A percentile compares a stretch with the other conserved stretches of the same genome.
Evolutionary conservation across 2,329 filamentous ascomycete species (phyloP).

Genomic region (Raffaelea arxii): DNA sequence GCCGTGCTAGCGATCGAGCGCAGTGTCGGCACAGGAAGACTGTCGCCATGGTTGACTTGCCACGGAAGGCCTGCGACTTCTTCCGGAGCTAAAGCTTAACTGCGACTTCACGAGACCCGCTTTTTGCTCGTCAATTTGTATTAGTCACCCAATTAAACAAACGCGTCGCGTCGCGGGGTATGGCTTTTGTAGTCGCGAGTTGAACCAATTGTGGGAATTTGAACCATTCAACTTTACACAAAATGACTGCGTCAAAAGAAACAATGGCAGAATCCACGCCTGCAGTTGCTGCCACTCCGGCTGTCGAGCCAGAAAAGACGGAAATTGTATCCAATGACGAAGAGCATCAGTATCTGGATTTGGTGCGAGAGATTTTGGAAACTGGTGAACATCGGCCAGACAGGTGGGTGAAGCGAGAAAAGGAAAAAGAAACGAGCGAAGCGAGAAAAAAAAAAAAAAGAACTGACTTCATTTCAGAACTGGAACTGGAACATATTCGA

Average conservation of each 20-base stretch:
- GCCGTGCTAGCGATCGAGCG: not conserved
- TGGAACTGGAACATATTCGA: constrained; percentile 81
- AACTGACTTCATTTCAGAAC: constrained; percentile 62
- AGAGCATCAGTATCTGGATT: constrained; percentile 86
- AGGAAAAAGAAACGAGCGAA: constrained; percentile 15
- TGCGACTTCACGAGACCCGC: no score
- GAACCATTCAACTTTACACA: not conserved
- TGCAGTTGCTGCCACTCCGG: not conserved
- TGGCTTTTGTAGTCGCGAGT: no score
- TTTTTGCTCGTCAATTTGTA: no score
- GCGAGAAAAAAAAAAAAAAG: not conserved
- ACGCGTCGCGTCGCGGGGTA: constrained; percentile 1
- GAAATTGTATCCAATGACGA: constrained; percentile 39
- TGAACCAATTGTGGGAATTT: no score
- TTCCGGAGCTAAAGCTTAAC: no score
- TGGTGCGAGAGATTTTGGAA: constrained; percentile 76
- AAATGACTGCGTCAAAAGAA: constrained; percentile 8
- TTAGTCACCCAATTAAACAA: no score
- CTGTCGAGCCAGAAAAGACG: not conserved
- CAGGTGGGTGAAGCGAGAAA: constrained; percentile 38
- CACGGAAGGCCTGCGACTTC: no score
- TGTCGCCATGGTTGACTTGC: no score
- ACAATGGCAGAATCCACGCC: not conserved
- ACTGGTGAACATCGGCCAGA: constrained; percentile 84
- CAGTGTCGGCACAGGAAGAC: not conserved